Evolutionary conservation across 495 filamentous ascomycete genomes (phyloP), one percentile per base, ranked within the genome.

Genomic region (Hypomontagnella submonticulosa): DNA sequence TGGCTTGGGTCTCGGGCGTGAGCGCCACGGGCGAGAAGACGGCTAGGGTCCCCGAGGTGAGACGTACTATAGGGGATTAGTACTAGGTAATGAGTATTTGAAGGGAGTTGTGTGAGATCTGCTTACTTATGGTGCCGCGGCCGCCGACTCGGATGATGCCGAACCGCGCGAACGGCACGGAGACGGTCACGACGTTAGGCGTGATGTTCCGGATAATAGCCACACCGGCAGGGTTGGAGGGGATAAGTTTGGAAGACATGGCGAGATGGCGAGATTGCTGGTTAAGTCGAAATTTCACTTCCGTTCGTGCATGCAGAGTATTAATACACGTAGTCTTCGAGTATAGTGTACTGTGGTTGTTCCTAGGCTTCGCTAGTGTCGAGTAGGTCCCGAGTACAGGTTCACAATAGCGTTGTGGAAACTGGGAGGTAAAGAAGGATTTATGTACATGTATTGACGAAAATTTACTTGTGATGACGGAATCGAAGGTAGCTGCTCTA

Each of bases 11-110:
- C 59, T 91, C 88, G 2, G 87, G 81, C 0, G 93, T 97, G 23
- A 97, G 85, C 12, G 84, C 87, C 23, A 92, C 88, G 27, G 95
- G 95, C 3, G 93, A 97, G 84, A 97, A 97, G 66, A 99, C 89
- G 56, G 92, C 92, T 44, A 99, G 84, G 34, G 84, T 79, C 51
- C 92, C 92, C 7, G 88, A 85, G 38, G 82, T 79, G 65, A 99
- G 87, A 51, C 86, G 87, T 68, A 97, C 92, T 93, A 33, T 51
- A 42, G 27, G n/a, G n/a, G n/a, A n/a, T n/a, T 38, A 15, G 46
- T 40, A 10, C 15, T 19, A 13, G n/a, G n/a, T 62, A 13, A 53
- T 12, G 15, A 30, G 4, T 10, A 19, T 37, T 4, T 34, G 47
- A 43, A 19, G 34, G 36, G 13, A 23, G 33, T 11, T 4, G 16